These are phyloP conservation scores for Ormosia semicastrata DNA, from an alignment of 306 rosid species.

Conservation along the genomic window DNA sequence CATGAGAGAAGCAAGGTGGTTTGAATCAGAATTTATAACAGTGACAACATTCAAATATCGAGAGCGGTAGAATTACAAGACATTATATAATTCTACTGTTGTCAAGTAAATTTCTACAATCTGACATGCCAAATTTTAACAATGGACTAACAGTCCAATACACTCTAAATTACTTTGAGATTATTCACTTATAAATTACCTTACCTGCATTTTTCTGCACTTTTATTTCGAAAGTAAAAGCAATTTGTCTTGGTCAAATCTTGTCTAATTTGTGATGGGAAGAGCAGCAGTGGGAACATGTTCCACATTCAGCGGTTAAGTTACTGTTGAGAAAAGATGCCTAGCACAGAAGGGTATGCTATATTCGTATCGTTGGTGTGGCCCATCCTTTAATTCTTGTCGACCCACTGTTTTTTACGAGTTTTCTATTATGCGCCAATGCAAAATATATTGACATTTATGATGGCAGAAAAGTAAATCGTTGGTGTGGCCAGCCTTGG, in stretches of 20 bases:
- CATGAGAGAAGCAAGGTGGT: background rate
- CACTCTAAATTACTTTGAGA: background rate
- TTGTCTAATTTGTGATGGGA: background rate
- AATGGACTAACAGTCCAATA: background rate
- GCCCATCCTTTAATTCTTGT: conserved; percentile 83
- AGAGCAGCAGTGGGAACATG: conserved; percentile 29
- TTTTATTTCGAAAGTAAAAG: background rate
- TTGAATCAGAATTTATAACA: background rate
- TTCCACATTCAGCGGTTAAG: conserved; percentile 36
- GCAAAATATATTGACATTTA: background rate
- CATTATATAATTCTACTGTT: background rate
- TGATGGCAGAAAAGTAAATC: background rate
- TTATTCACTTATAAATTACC: background rate
- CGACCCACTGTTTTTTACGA: conserved; percentile 41
- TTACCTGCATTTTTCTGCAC: background rate
- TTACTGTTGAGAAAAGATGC: conserved; percentile 43
- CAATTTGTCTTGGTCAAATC: background rate
- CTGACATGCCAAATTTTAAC: background rate
- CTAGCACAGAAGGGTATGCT: conserved; percentile 41
- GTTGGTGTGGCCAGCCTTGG: background rate
- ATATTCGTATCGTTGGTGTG: conserved; percentile 41
- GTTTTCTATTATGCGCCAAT: background rate
- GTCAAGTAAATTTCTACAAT: background rate
- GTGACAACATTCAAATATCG: background rate
- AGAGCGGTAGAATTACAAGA: background rate